Base-by-base conservation (phyloP, 176 grass and related monocot species). In the Carex myosuroides region DNA sequence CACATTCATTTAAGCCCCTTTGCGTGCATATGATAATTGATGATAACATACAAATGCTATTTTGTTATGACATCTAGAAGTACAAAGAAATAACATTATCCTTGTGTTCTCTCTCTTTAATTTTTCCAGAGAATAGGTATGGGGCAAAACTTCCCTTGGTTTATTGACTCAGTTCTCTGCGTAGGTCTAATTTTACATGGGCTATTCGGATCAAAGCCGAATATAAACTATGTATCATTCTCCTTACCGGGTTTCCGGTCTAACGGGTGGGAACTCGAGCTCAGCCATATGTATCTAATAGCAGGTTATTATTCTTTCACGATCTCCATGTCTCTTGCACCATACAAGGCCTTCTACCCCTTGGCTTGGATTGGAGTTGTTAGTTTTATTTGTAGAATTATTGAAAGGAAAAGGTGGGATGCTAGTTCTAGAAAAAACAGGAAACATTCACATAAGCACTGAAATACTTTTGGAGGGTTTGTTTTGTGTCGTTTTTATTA, bases 381-480 rank as follows among this genome's bases (percentile, higher is more conserved):
- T 46, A 93, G 89, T 64, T 87, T 90, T 75, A 65, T 71, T 80
- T 93, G 85, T 61, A 90, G 81, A 87, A 85, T 89, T 75, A 77
- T 95, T 71, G 88, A 90, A 46, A 82, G 77, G 76, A 92, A 86
- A 88, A 86, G 82, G 83, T 89, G 92, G 64, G 92, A 89, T 70
- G 59, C 55, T 86, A 86, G 39, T 72, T 95, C 85, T 80, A 92
- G 93, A 79, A 95, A 90, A 57, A 73, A 22, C 57, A 63, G 84
- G 79, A 97, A 92, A 86, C 96, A 99, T 79, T 99, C 86, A 16
- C 96, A 95, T 81, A 95, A 80, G 77, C 86, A 99, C 71, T 98
- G 83, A 98, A 21, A 37, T 18, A 26, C 46, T 53, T 10, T 81
- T 64, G 6, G 56, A 26, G 10, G 10, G 68, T 62, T 62, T 8